phyloP scores from a whole-genome alignment of 495 filamentous ascomycete genomes.

The Extremus antarcticus region DNA sequence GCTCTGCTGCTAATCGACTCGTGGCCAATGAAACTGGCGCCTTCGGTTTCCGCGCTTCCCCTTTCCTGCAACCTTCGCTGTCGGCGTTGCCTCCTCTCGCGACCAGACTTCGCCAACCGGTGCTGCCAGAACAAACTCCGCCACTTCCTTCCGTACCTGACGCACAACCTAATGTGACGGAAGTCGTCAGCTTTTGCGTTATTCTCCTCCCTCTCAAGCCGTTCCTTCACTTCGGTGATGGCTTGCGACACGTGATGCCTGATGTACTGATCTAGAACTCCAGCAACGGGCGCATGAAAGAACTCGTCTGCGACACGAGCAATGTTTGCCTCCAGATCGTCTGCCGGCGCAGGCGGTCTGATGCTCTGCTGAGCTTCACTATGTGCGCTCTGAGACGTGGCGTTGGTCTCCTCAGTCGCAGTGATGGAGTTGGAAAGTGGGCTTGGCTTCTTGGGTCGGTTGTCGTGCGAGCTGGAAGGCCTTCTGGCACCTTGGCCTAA shows the following conservation, averaged over 20 bases:
- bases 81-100: conserved; percentile 11
- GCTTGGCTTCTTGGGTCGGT: conserved; percentile 12
- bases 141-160: conserved; percentile 19
- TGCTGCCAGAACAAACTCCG: conserved; percentile 13
- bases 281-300: conserved; percentile 4
- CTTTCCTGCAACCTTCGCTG: conserved; percentile 9
- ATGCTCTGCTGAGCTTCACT: neutral
- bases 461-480: conserved; percentile 1
- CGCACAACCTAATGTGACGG: neutral
- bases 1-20: conserved; percentile 4
- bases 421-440: conserved; percentile 13
- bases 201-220: conserved; percentile 5
- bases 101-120: conserved; percentile 8
- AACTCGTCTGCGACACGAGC: conserved; percentile 13
- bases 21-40: neutral
- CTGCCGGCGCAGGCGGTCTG: neutral
- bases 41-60: neutral
- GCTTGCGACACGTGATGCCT: conserved; percentile 10
- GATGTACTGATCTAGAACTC: conserved; percentile 21
- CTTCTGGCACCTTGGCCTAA: neutral
- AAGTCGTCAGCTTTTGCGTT: conserved; percentile 15
- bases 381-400: neutral
- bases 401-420: conserved; percentile 3
- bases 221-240: conserved; percentile 6
- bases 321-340: conserved; percentile 1